phyloP scores from a whole-genome alignment of 169 alveolate species.

The Plasmodium knowlesi region DNA sequence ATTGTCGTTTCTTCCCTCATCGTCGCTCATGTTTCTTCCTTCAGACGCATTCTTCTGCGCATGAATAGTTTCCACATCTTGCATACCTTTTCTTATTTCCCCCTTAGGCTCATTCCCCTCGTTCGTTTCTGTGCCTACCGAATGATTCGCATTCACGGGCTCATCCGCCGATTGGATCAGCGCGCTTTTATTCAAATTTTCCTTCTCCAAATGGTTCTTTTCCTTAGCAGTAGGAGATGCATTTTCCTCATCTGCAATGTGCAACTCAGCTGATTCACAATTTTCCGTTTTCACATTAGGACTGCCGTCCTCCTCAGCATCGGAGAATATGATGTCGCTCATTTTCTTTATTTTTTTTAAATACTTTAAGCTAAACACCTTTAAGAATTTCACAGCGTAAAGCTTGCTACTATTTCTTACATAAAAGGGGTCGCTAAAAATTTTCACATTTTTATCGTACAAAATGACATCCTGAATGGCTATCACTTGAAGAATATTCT shows the following conservation, averaged over 20 bases:
- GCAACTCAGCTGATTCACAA: neutral
- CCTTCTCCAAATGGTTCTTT: neutral
- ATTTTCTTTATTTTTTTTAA: constrained; percentile 35
- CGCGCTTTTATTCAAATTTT: neutral
- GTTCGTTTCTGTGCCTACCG: neutral
- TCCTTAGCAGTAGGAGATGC: neutral
- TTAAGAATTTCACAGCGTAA: constrained; percentile 63
- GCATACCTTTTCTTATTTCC: neutral
- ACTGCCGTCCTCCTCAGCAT: neutral
- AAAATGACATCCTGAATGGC: constrained; percentile 66
- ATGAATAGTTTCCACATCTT: neutral
- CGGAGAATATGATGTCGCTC: constrained; percentile 47
- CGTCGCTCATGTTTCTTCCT: neutral
- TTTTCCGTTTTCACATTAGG: neutral
- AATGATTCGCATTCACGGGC: neutral
- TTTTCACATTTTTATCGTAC: constrained; percentile 62
- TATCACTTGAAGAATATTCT: constrained; percentile 39
- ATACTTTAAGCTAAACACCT: constrained; percentile 45
- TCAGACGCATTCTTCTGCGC: neutral
- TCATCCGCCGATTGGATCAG: neutral
- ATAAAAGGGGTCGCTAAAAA: constrained; percentile 51
- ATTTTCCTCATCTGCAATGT: neutral
- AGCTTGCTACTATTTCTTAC: constrained; percentile 38
- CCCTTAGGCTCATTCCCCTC: neutral
- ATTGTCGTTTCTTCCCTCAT: neutral